Base-by-base conservation (phyloP, 164 flowering plant genomes). In the Macadamia integrifolia region DNA sequence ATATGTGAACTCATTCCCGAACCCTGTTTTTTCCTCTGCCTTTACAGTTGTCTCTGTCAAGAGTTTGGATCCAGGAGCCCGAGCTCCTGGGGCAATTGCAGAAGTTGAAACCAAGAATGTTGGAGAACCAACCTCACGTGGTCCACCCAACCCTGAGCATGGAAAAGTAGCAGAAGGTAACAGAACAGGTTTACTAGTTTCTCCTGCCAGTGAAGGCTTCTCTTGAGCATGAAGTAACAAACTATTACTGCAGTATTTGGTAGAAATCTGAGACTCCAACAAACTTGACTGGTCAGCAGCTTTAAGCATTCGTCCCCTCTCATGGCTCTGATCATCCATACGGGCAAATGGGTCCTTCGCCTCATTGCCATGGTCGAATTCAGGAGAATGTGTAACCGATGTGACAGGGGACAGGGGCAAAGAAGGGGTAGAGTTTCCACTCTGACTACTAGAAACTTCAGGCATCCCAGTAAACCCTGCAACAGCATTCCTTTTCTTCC, bases 391-490 rank as follows among this genome's bases (percentile, higher is more conserved):
- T 3, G 80, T 76, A 6, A 58, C 56, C 58, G 88, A 77, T 28
- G 80, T 56, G n/a, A 67, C 53, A 11, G 98, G 95, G 23, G 98
- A 93, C 77, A 89, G 69, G 12, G 98, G 95, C 50, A 97, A 89
- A 67, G 93, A 79, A 30, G 98, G 97, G 35, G 98, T 89, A 56
- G 98, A 93, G 72, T 89, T 87, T 71, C 97, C 94, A 83, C 98
- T 93, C 69, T 91, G 97, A 82, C 97, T 93, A 65, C 96, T 86
- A 17, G 93, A 80, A 71, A 81, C 85, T 68, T 93, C 98, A 62
- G 78, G 66, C 0, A 79, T 64, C 56, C 77, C 86, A 7, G 74
- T 42, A 50, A 84, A 61, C 58, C 77, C 84, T 6, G 80, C 63
- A 63, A 63, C 18, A 18, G 76, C 64, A 66, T 75, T 75, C 78